These are phyloP conservation scores for Ceratocystis eucalypticola DNA, from an alignment of 2,329 filamentous ascomycete genomes.

Conservation along the genomic window DNA sequence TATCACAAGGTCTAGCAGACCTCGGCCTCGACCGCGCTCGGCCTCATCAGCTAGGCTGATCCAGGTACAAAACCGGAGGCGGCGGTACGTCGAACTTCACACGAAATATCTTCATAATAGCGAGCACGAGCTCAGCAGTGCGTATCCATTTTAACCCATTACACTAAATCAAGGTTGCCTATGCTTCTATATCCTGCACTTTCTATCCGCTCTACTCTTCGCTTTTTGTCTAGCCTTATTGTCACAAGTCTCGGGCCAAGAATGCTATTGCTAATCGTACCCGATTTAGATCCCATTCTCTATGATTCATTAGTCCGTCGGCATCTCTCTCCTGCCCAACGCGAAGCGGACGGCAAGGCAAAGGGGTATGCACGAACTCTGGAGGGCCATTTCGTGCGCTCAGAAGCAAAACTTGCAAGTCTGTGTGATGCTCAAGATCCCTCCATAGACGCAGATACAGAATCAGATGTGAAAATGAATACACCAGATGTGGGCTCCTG, in stretches of 20 bases:
- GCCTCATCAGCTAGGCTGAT: constrained; percentile 35
- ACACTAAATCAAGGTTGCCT: not conserved
- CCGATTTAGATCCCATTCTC: constrained; percentile 52
- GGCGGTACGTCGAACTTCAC: constrained; percentile 59
- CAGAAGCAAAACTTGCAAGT: constrained; percentile 56
- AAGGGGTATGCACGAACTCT: constrained; percentile 71
- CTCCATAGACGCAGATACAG: not conserved
- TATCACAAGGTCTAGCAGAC: not conserved
- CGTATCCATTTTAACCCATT: constrained; percentile 16
- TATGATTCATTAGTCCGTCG: constrained; percentile 69
- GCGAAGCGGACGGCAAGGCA: constrained; percentile 55
- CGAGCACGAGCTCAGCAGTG: constrained; percentile 44
- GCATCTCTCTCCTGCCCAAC: constrained; percentile 60
- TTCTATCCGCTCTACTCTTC: not conserved
- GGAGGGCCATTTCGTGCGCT: constrained; percentile 62
- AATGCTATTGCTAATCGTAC: no score
- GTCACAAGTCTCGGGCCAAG: not conserved
- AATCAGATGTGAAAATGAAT: not conserved
- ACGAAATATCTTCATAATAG: constrained; percentile 53
- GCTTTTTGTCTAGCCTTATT: not conserved
- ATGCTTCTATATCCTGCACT: not conserved
- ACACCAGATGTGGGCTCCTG: not conserved
- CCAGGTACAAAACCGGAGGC: constrained; percentile 58
- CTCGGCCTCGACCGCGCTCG: constrained; percentile 26
- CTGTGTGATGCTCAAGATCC: constrained; percentile 11